Conservation (phyloP, 2,329 filamentous ascomycete genomes). For the Tolypocladium tundrense region DNA sequence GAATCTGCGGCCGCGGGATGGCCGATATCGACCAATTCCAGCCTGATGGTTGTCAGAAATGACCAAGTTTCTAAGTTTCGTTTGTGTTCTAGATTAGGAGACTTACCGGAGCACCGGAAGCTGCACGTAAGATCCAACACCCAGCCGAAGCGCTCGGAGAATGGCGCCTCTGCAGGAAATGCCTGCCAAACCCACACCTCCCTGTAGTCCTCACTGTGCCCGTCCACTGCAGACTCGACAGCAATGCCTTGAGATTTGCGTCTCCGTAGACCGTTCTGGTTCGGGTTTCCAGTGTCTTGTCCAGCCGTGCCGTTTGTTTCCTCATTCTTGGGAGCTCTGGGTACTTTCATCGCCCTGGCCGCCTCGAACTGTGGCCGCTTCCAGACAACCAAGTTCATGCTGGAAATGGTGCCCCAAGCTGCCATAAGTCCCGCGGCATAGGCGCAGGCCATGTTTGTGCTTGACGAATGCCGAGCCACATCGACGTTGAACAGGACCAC, state of each 20-base stretch:
- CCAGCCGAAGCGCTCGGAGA: slow-evolving; percentile 44
- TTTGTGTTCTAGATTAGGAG: not conserved
- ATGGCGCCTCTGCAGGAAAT: slow-evolving; percentile 40
- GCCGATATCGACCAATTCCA: slow-evolving; percentile 47
- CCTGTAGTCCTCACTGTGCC: slow-evolving; percentile 9
- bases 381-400: slow-evolving; percentile 40
- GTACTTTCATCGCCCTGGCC: slow-evolving; percentile 33
- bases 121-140: slow-evolving; percentile 41
- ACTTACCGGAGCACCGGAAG: slow-evolving; percentile 43
- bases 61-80: not conserved
- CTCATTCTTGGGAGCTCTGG: not conserved
- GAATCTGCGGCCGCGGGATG: slow-evolving; percentile 35
- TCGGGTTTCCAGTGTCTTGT: not conserved
- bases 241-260: slow-evolving; percentile 5
- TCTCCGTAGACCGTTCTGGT: slow-evolving; percentile 7
- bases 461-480: slow-evolving; percentile 31
- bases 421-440: slow-evolving; percentile 41
- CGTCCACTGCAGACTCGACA: not conserved
- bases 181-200: slow-evolving; percentile 50
- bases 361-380: slow-evolving; percentile 46
- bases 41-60: slow-evolving; percentile 21
- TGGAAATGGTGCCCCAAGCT: slow-evolving; percentile 40
- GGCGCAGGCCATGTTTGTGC: slow-evolving; percentile 37
- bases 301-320: not conserved
- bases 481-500: slow-evolving; percentile 33